Conservation (phyloP, 331 rosid species). For the Stylosanthes scabra region DNA sequence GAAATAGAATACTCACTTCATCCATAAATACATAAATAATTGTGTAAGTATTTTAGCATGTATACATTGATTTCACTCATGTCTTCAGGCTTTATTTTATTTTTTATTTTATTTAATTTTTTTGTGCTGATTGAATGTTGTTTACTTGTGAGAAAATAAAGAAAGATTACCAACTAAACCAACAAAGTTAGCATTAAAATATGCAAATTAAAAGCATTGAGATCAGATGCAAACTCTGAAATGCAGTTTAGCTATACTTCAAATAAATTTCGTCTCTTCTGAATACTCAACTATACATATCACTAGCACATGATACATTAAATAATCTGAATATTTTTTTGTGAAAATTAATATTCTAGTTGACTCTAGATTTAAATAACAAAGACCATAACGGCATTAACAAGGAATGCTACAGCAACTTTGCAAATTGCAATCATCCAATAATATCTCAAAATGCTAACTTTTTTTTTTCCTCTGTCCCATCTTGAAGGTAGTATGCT, state of each 20-base stretch:
- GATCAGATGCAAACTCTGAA: conserved; percentile 4
- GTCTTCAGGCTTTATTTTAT: too few relatives aligned
- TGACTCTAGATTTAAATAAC: conserved; percentile 33
- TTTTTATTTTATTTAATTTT: too few relatives aligned
- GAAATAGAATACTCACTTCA: too few relatives aligned
- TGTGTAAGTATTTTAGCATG: too few relatives aligned
- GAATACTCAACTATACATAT: conserved; percentile 6
- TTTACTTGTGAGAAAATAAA: neutral
- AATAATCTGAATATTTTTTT: conserved; percentile 24
- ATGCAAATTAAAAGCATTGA: neutral
- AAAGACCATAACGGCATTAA: neutral
- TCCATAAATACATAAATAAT: too few relatives aligned
- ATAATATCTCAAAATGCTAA: neutral
- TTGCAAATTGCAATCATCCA: conserved; percentile 12
- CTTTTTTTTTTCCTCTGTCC: neutral
- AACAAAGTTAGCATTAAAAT: neutral
- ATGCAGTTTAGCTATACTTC: conserved; percentile 1
- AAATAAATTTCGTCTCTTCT: conserved; percentile 13
- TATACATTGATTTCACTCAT: too few relatives aligned
- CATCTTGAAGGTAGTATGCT: neutral
- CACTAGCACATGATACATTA: conserved; percentile 32
- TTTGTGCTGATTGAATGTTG: too few relatives aligned
- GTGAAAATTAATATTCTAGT: conserved; percentile 22
- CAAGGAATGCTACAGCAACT: conserved; percentile 12
- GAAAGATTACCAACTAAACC: neutral